Base-by-base conservation (phyloP, 164 flowering plant species). In the Chimonanthus salicifolius region DNA sequence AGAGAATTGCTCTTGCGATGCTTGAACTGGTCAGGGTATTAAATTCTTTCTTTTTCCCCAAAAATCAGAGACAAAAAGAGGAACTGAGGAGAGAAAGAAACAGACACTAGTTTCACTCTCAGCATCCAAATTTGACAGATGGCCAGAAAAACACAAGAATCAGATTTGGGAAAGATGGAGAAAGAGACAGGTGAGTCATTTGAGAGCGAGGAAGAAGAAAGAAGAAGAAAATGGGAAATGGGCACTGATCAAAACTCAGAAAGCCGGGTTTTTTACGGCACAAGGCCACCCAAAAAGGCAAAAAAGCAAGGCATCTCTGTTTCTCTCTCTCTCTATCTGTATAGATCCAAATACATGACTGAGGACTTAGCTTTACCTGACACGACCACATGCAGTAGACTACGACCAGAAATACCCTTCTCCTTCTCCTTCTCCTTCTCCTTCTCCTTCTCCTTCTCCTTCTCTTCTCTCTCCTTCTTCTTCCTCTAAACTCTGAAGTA, bases 71-170 rank as follows among this genome's bases (percentile, higher is more conserved):
- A 74, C 73, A 70, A 70, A 74, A 9, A 62, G 49, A 45, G 62
- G 60, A 76, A 70, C 71, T 66, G 80, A 74, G 70, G 48, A 66
- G 67, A 67, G 65, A 73, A 74, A 77, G 71, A 73, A 73, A 63
- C 58, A 49, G 58, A 21, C 15, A 66, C 51, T 70, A 47, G 62
- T 60, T 74, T 71, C 71, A 67, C 63, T 49, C 33, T 67, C 71
- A 65, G 68, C 67, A 47, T 15, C 49, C 46, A 49, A 66, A 62
- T 74, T 50, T 58, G 62, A 71, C 60, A 51, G 69, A 73, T 50
- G 50, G 67, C 69, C 70, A 49, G n/a, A 72, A 64, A 33, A 50
- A 50, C 43, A 63, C 47, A 49, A 72, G 58, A 15, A 20, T 60
- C 71, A 58, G 43, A 60, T 58, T 68, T 33, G 48, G 67, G 44